Evolutionary conservation across 2,329 filamentous ascomycete species (phyloP).

Genomic region (Gliomastix tumulicola): DNA sequence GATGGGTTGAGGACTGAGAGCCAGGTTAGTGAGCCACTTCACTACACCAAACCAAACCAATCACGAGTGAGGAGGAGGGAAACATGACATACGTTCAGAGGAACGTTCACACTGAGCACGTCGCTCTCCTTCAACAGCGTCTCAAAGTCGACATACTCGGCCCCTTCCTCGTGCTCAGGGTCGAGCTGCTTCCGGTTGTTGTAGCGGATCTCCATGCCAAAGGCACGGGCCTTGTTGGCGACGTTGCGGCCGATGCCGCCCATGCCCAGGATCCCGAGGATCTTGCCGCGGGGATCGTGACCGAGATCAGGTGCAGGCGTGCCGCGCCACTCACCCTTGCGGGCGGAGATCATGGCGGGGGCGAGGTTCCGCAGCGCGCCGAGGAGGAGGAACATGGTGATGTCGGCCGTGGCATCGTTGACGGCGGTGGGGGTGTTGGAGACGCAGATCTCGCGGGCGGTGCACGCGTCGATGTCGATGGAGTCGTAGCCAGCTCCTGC

Average conservation of each 20-base stretch:
- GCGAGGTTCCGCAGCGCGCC: constrained; percentile 73
- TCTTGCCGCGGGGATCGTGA: constrained; percentile 72
- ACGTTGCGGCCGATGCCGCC: constrained; percentile 77
- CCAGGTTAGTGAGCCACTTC: neutral
- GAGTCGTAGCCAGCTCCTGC: constrained; percentile 80
- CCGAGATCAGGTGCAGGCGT: constrained; percentile 45
- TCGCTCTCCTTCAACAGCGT: constrained; percentile 64
- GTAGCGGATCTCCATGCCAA: constrained; percentile 71
- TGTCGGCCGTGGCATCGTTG: constrained; percentile 77
- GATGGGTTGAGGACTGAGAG: constrained; percentile 54
- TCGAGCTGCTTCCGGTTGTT: constrained; percentile 61
- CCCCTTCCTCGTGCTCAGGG: constrained; percentile 47
- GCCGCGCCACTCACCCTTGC: constrained; percentile 63
- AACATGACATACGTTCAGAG: constrained; percentile 60
- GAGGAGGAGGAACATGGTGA: constrained; percentile 73
- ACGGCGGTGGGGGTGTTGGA: constrained; percentile 79
- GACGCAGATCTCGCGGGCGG: constrained; percentile 57
- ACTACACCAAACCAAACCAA: neutral
- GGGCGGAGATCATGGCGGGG: constrained; percentile 55
- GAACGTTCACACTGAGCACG: constrained; percentile 73
- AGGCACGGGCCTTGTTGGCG: constrained; percentile 65
- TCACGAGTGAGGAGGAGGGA: neutral
- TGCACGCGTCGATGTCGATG: constrained; percentile 67
- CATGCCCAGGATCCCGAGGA: constrained; percentile 78
- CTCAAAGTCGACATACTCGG: constrained; percentile 67